Evolutionary conservation across 2,329 filamentous ascomycete species (phyloP), one percentile per base, ranked within the genome.

Genomic region (Colletotrichum simmondsii): DNA sequence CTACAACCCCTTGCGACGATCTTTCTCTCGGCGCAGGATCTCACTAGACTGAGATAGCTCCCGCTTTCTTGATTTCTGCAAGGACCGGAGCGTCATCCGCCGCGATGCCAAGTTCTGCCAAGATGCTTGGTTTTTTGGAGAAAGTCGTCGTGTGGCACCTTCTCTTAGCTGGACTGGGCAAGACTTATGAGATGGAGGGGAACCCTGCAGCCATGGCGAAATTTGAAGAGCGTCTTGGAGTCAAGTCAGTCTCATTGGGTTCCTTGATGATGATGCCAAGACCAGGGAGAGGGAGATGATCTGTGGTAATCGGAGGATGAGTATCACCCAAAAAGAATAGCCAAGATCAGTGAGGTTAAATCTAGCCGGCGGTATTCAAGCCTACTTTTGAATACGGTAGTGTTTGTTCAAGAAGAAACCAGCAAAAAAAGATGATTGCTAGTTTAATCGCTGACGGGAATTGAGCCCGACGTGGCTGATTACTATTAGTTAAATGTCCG

Each of bases 381-480:
- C n/a, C n/a, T n/a, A n/a, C n/a, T n/a, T n/a, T n/a, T n/a, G n/a
- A n/a, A n/a, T n/a, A n/a, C n/a, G n/a, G n/a, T n/a, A n/a, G n/a
- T n/a, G n/a, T n/a, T n/a, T n/a, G n/a, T n/a, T n/a, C n/a, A n/a
- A n/a, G n/a, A n/a, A n/a, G n/a, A n/a, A n/a, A n/a, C n/a, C n/a
- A n/a, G 42, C 19, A 64, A 49, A 56, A 49, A 64, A 16, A 52
- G 8, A n/a, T 22, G 59, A 14, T 57, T 53, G 28, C 14, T 6
- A 22, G n/a, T 32, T 69, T 54, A 72, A 69, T 69, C 65, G 70
- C 65, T 58, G 59, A 65, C 65, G 70, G 70, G 70, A 64, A 60
- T 69, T 69, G 70, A 69, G 69, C 69, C 69, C 69, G 69, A 69
- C 69, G 65, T 72, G 69, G 65, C 68, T 71, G 64, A 58, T 8